These are phyloP conservation scores for Ustilago loliicola DNA, from an alignment of 1,284 basidiomycete genomes.

Conservation along the genomic window DNA sequence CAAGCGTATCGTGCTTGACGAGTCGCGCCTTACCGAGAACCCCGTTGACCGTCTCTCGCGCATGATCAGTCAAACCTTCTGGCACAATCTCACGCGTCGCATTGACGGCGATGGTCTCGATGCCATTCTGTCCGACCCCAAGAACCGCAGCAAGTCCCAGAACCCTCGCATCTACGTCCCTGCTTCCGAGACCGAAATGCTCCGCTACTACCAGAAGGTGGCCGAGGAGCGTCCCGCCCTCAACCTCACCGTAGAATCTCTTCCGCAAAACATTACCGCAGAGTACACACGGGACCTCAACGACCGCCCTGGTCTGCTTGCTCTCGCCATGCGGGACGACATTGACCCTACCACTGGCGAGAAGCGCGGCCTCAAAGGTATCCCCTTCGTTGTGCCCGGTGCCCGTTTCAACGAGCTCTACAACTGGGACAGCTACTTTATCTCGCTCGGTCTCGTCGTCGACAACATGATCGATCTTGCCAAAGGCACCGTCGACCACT, in stretches of 20 bases:
- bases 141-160: conserved; percentile 74
- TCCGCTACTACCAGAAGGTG: conserved; percentile 83
- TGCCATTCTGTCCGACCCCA: conserved; percentile 95
- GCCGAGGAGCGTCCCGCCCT: conserved; percentile 76
- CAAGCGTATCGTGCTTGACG: conserved; percentile 97
- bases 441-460: conserved; percentile 90
- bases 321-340: conserved; percentile 90
- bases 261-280: conserved; percentile 90
- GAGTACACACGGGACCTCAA: conserved; percentile 92
- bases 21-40: conserved; percentile 94
- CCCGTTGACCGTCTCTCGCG: conserved; percentile 95
- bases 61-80: conserved; percentile 98
- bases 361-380: conserved; percentile 83
- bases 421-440: conserved; percentile 80
- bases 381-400: conserved; percentile 94
- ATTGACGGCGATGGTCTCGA: conserved; percentile 98
- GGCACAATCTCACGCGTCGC: conserved; percentile 94
- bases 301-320: conserved; percentile 90
- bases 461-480: conserved; percentile 94
- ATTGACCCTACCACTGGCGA: conserved; percentile 73
- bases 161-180: conserved; percentile 92
- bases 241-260: conserved; percentile 88
- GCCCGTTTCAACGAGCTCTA: conserved; percentile 95
- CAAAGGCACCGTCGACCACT: conserved; percentile 97
- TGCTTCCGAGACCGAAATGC: conserved; percentile 90